A percentile compares a stretch with the other conserved stretches of the same genome.
phyloP scores from a whole-genome alignment of 2,329 filamentous ascomycete species.

The Venturia nashicola region DNA sequence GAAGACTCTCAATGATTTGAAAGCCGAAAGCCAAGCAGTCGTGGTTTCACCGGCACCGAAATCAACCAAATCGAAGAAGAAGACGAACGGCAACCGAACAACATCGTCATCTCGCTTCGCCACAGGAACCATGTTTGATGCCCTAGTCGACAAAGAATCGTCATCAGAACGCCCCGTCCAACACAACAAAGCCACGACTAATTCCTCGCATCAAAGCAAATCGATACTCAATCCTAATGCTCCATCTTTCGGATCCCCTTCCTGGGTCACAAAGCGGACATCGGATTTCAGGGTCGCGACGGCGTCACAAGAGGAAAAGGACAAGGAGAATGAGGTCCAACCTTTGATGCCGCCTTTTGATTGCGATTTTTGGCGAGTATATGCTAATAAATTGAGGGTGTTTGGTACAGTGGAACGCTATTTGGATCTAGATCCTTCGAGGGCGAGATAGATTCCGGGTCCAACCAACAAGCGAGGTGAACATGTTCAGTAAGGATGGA shows the following conservation, averaged over 20 bases:
- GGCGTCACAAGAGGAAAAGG: background rate
- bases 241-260: background rate
- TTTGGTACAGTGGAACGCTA: constrained; percentile 44
- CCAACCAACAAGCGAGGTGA: background rate
- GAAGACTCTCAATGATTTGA: background rate
- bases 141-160: constrained; percentile 17
- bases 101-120: constrained; percentile 3
- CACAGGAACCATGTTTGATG: constrained; percentile 6
- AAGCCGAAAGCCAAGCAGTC: background rate
- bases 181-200: background rate
- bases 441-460: background rate
- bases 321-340: background rate
- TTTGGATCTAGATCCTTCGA: constrained; percentile 3
- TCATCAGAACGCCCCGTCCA: background rate
- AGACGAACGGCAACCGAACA: background rate
- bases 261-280: background rate
- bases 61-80: background rate
- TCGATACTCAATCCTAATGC: background rate
- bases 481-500: background rate
- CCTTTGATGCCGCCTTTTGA: constrained; percentile 38
- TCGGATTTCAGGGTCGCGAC: background rate
- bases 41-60: background rate
- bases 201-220: background rate
- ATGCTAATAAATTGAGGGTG: constrained; percentile 46
- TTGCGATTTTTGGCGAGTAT: constrained; percentile 42